These are phyloP conservation scores for Arthrobotrys pseudoclavata DNA, from an alignment of 2,329 filamentous ascomycete species.

Conservation along the genomic window DNA sequence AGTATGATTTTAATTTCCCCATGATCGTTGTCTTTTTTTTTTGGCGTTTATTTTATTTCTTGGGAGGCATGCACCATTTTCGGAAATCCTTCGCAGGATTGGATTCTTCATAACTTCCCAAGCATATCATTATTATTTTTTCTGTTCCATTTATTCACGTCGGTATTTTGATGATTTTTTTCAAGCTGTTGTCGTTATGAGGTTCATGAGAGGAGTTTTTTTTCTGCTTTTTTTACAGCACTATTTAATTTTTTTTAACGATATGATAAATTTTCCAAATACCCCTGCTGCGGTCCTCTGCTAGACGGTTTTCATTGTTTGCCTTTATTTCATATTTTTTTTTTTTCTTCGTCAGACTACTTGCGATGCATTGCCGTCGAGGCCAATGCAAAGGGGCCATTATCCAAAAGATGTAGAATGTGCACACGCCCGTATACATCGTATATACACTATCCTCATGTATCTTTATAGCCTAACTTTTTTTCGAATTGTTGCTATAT, in stretches of 20 bases:
- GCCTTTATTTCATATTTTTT: neutral
- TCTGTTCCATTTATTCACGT: neutral
- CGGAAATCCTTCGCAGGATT: slow-evolving; percentile 9
- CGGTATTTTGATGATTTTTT: slow-evolving; percentile 27
- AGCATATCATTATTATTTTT: slow-evolving; percentile 11
- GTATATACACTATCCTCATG: neutral
- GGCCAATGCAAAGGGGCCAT: neutral
- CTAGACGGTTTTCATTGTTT: neutral
- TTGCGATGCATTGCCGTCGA: neutral
- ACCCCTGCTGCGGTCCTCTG: slow-evolving; percentile 11
- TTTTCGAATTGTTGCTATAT: neutral
- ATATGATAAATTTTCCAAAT: slow-evolving; percentile 3
- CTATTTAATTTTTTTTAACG: neutral
- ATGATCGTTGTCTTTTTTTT: neutral
- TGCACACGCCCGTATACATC: neutral
- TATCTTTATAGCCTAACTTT: neutral
- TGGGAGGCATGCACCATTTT: neutral
- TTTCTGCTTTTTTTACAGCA: neutral
- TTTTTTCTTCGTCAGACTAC: neutral
- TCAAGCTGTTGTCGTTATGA: neutral
- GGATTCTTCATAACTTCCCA: slow-evolving; percentile 12
- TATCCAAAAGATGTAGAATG: neutral
- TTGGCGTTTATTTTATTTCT: neutral
- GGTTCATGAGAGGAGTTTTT: slow-evolving; percentile 21
- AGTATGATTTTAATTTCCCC: neutral